Percentiles rank a stretch among this genome's conserved stretches.
Conservation (phyloP, 2,329 filamentous ascomycete species). For the Cladosporium sp. region DNA sequence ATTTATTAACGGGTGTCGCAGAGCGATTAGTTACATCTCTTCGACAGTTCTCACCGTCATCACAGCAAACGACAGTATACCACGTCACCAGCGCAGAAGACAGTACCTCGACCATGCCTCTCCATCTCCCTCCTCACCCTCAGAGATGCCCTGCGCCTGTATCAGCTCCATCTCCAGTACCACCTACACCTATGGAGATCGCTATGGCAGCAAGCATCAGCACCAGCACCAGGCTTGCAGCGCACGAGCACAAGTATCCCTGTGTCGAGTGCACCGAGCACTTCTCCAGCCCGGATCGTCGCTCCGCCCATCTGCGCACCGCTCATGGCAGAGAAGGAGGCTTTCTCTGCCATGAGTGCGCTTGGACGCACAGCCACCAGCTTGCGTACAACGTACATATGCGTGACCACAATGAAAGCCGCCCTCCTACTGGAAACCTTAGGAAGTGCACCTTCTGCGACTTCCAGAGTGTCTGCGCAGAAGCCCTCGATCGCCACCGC, state of each 20-base stretch:
- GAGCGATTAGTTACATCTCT: background rate
- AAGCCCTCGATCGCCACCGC: background rate
- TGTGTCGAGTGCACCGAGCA: background rate
- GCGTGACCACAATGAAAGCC: background rate
- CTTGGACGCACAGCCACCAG: background rate
- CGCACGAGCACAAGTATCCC: background rate
- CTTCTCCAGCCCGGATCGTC: background rate
- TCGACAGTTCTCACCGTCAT: background rate
- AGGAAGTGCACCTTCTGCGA: background rate
- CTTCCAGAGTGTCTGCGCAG: background rate
- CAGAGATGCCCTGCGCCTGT: too few relatives aligned
- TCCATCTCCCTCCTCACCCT: background rate
- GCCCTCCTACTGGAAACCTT: background rate
- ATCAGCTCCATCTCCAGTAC: background rate
- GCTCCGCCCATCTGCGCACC: background rate
- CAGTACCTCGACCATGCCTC: background rate
- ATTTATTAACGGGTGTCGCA: too few relatives aligned
- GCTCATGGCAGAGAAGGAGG: background rate
- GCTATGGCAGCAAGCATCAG: background rate
- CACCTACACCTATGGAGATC: background rate
- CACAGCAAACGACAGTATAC: background rate
- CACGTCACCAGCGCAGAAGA: background rate
- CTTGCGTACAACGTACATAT: background rate
- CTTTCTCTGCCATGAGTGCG: conserved; percentile 3
- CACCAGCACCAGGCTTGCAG: background rate